Base-by-base conservation (phyloP, 176 grass and related monocot species). In the Echinochloa phyllopogon region DNA sequence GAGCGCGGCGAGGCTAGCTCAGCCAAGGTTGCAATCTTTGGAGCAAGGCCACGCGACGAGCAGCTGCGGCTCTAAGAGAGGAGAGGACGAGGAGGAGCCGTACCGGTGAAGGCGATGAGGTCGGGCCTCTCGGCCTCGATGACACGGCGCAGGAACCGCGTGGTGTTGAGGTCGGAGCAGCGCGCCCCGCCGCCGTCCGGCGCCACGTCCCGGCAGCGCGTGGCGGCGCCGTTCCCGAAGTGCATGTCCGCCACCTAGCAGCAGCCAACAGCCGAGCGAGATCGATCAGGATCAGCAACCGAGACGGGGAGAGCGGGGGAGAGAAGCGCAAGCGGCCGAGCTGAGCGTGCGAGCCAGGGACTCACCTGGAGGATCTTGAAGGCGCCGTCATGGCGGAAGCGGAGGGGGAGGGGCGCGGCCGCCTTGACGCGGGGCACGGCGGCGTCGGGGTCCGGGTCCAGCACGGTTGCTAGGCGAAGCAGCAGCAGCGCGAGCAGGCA, bases 131-230 rank as follows among this genome's bases (percentile, higher is more conserved):
- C 95, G 2, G 91, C 89, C 40, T 87, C 55, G 79, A 98, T 98
- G 76, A 95, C 49, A 65, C 95, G 85, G 65, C 89, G 84, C 21
- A 98, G 83, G 84, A 95, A 98, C 6, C 74, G 80, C 16, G 95
- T 98, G 63, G 93, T 93, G 87, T 98, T 98, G 80, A 92, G 87
- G 90, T 98, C 96, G 29, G 96, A 91, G 87, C 93, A 98, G 29
- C 59, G 71, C 57, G 87, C 82, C n/a, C 85, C 77, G 84, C 90
- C 89, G 71, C 6, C 82, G 21, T 70, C 82, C 37, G 87, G 83
- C 27, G 77, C 77, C 80, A 98, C 92, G 74, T 98, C 93, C 33
- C 89, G 75, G 79, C 96, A 98, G 24, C 93, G 87, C 74, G 91
- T 95, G 76, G 84, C 67, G 75, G 70, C 82, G 41, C 96, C 95